Percentiles rank a stretch among this genome's conserved stretches.
These are phyloP conservation scores for Trichophyton mentagrophytes DNA, from an alignment of 2,329 filamentous ascomycete species.

Conservation along the genomic window DNA sequence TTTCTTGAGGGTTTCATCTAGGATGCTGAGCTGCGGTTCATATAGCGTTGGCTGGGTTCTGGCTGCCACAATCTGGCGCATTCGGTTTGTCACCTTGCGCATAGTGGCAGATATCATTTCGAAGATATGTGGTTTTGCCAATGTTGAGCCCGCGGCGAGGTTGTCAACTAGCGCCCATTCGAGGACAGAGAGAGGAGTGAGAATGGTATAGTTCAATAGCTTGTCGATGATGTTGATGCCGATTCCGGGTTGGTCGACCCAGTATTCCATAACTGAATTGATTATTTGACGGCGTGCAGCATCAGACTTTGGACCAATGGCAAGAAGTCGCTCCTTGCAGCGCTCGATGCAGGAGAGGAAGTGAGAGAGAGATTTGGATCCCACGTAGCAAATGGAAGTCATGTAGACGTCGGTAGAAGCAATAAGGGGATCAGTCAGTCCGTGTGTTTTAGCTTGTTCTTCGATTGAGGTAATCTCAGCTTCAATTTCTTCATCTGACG, in stretches of 20 bases:
- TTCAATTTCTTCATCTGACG: constrained; percentile 74
- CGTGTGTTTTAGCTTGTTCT: constrained; percentile 56
- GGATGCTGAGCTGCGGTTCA: constrained; percentile 42
- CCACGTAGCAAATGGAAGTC: constrained; percentile 83
- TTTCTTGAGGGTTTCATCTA: constrained; percentile 53
- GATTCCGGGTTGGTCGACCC: constrained; percentile 81
- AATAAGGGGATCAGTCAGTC: constrained; percentile 60
- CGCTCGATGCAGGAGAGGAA: constrained; percentile 92
- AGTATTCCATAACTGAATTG: constrained; percentile 79
- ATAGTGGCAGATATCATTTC: constrained; percentile 85
- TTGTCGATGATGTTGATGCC: constrained; percentile 92
- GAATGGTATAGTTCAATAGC: constrained; percentile 89
- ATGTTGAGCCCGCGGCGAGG: constrained; percentile 50
- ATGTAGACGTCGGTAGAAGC: constrained; percentile 89
- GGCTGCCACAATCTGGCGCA: constrained; percentile 63
- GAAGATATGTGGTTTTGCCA: constrained; percentile 66
- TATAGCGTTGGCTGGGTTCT: constrained; percentile 45
- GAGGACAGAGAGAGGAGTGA: constrained; percentile 72
- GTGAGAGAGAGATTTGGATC: constrained; percentile 90
- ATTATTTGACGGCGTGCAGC: constrained; percentile 78
- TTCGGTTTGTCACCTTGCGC: constrained; percentile 74
- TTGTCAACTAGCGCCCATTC: constrained; percentile 73
- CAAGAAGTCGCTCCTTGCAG: constrained; percentile 75
- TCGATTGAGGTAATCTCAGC: constrained; percentile 69
- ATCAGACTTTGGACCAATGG: constrained; percentile 62